phyloP scores from a whole-genome alignment of 257 asterid genomes.

The Solanum raphanifolium region DNA sequence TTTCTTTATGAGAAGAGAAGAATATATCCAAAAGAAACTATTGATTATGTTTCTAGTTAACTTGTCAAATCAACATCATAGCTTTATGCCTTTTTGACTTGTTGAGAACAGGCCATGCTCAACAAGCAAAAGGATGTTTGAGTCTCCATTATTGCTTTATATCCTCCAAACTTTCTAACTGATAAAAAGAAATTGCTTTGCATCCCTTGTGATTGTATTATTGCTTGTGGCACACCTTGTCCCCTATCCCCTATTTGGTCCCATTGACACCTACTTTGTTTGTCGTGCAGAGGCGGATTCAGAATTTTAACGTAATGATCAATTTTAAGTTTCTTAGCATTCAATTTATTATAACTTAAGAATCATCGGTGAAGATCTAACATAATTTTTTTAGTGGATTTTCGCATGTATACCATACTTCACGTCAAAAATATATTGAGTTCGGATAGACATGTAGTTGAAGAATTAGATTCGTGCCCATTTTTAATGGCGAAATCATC shows the following conservation, averaged over 20 bases:
- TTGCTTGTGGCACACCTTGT: constrained; percentile 27
- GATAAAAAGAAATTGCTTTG: constrained; percentile 4
- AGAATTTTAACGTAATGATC: not conserved
- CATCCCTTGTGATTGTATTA: constrained; percentile 25
- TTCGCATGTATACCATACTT: not conserved
- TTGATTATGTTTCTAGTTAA: not conserved
- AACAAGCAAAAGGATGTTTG: constrained; percentile 9
- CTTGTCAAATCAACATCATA: not conserved
- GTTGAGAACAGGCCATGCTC: constrained; percentile 15
- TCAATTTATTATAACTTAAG: not conserved
- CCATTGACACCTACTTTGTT: not conserved
- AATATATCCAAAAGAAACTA: not conserved
- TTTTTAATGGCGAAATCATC: not conserved
- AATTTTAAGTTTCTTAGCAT: not conserved
- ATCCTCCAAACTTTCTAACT: constrained; percentile 5
- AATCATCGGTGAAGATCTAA: not conserved
- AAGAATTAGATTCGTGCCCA: not conserved
- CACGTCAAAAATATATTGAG: not conserved
- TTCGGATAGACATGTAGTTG: rapidly evolving
- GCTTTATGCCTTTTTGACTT: constrained; percentile 9
- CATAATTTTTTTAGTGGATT: not conserved
- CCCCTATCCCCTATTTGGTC: constrained; percentile 4
- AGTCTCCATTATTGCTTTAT: constrained; percentile 19
- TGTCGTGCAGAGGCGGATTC: not conserved
- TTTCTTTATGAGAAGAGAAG: not conserved